Percentiles rank a stretch among this genome's conserved stretches.
Conservation (phyloP, 768 basidiomycete species). For the Phanerochaete sordida region DNA sequence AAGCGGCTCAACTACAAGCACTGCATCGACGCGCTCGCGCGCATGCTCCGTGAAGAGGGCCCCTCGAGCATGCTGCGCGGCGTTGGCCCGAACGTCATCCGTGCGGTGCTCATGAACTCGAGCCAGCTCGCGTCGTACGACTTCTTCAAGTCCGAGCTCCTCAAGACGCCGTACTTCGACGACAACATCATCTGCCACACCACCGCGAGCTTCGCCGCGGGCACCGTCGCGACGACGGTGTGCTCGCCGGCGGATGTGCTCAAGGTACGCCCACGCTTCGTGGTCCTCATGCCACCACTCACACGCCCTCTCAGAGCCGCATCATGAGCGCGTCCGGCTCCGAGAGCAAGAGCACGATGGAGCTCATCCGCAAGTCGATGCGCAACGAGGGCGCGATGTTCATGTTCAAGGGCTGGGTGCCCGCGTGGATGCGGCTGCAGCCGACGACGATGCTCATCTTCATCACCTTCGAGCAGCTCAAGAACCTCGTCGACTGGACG, state of each 20-base stretch:
- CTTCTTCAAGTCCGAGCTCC: conserved; percentile 83
- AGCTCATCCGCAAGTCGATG: conserved; percentile 64
- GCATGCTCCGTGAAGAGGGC: conserved; percentile 89
- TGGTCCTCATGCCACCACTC: conserved; percentile 79
- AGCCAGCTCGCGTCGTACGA: conserved; percentile 94
- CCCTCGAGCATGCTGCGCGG: conserved; percentile 71
- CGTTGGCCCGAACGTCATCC: conserved; percentile 79
- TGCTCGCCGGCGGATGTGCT: conserved; percentile 88
- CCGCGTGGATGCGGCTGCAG: conserved; percentile 82
- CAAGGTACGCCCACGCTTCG: conserved; percentile 43
- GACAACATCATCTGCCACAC: conserved; percentile 86
- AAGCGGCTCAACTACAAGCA: conserved; percentile 90
- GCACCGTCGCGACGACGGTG: conserved; percentile 85
- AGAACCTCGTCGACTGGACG: conserved; percentile 63
- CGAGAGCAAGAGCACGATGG: conserved; percentile 74
- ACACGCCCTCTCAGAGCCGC: conserved; percentile 52
- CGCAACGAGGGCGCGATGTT: conserved; percentile 79
- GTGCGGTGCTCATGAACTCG: conserved; percentile 87
- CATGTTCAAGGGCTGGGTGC: conserved; percentile 93
- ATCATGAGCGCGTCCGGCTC: conserved; percentile 89
- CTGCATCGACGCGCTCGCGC: conserved; percentile 82
- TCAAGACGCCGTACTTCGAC: conserved; percentile 66
- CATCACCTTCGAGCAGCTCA: conserved; percentile 78
- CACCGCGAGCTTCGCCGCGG: conserved; percentile 83
- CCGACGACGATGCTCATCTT: conserved; percentile 89